Evolutionary conservation across 306 rosid species (phyloP).

Genomic region (Calophaca sinica): DNA sequence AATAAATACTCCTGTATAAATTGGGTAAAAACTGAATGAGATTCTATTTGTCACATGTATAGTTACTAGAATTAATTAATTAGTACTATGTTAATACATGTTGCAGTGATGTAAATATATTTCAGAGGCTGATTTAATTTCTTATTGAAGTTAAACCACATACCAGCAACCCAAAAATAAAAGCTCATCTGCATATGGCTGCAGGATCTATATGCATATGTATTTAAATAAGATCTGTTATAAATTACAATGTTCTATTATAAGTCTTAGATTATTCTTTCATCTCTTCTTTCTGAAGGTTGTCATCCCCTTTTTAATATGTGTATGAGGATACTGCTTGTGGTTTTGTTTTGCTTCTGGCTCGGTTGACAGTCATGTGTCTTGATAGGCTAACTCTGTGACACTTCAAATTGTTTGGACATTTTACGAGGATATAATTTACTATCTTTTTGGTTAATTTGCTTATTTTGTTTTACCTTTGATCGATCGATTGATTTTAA

Average conservation of each 20-base stretch:
- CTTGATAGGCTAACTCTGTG: too few relatives aligned
- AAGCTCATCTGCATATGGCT: background rate
- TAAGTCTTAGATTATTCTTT: background rate
- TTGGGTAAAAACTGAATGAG: slow-evolving; percentile 26
- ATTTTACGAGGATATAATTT: too few relatives aligned
- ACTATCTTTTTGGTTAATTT: too few relatives aligned
- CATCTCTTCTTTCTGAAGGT: background rate
- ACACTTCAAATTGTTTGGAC: too few relatives aligned
- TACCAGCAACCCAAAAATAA: background rate
- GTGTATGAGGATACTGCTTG: too few relatives aligned
- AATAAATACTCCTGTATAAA: background rate
- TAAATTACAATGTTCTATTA: background rate
- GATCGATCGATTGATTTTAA: too few relatives aligned
- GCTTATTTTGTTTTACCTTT: too few relatives aligned
- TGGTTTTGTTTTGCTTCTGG: too few relatives aligned
- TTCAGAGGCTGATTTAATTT: background rate
- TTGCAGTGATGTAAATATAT: slow-evolving; percentile 20
- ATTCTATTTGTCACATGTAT: background rate
- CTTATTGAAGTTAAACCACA: background rate
- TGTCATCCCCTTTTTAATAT: background rate
- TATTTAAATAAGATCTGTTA: slow-evolving; percentile 14
- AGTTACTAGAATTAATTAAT: background rate
- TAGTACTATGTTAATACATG: slow-evolving; percentile 1
- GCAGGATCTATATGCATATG: background rate
- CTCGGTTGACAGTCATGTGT: too few relatives aligned